phyloP scores from a whole-genome alignment of 1,284 basidiomycete genomes.

The Chalciporus sp. region DNA sequence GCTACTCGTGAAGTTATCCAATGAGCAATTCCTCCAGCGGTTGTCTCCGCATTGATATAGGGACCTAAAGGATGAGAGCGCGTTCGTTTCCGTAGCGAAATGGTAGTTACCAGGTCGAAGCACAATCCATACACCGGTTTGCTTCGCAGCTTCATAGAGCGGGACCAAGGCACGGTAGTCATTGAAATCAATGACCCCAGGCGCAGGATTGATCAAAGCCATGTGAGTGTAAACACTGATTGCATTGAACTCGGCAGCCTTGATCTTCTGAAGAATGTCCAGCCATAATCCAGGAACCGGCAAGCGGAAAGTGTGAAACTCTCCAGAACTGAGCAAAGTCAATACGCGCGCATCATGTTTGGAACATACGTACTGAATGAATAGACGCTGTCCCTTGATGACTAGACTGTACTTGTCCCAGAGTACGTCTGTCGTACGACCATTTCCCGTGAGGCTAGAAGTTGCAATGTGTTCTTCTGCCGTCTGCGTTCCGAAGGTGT shows the following conservation, averaged over 20 bases:
- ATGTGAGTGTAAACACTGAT: slow-evolving; percentile 76
- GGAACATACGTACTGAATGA: slow-evolving; percentile 30
- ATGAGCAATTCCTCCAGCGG: slow-evolving; percentile 77
- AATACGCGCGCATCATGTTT: background rate
- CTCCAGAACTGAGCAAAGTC: slow-evolving; percentile 51
- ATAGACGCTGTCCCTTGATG: slow-evolving; percentile 36
- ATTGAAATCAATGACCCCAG: slow-evolving; percentile 72
- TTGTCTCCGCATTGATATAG: slow-evolving; percentile 83
- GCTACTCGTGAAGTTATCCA: slow-evolving; percentile 74
- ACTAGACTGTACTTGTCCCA: slow-evolving; percentile 37
- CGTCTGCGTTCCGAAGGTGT: background rate
- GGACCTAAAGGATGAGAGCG: slow-evolving; percentile 35
- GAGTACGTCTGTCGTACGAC: slow-evolving; percentile 33
- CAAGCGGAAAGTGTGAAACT: slow-evolving; percentile 83
- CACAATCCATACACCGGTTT: slow-evolving; percentile 65
- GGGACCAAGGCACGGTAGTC: slow-evolving; percentile 72
- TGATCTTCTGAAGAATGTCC: slow-evolving; percentile 80
- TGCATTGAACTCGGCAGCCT: slow-evolving; percentile 80
- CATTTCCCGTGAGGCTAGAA: slow-evolving; percentile 29
- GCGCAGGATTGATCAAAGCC: slow-evolving; percentile 75
- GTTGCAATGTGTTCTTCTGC: background rate
- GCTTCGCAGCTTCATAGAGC: slow-evolving; percentile 63
- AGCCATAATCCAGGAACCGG: slow-evolving; percentile 81
- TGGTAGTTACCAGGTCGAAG: slow-evolving; percentile 55
- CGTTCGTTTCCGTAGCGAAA: background rate